Evolutionary conservation across 202 grass and related monocot species (phyloP).

Genomic region (Panicum virgatum): DNA sequence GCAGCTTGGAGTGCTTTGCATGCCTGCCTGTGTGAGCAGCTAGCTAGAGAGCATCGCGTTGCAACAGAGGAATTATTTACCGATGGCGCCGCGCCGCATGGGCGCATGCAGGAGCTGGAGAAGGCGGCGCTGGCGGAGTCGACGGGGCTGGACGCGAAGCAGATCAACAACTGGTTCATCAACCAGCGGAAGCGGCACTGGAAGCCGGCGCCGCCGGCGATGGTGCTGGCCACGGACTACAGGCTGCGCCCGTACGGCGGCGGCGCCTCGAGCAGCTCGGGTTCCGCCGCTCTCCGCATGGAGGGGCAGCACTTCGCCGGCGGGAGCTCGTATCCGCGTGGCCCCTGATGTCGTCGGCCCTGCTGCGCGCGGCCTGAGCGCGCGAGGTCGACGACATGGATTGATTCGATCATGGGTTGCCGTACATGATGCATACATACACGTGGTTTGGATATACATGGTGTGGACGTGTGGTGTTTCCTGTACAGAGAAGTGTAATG

Average conservation of each 20-base stretch:
- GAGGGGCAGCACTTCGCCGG: conserved; percentile 65
- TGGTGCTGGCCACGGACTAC: conserved; percentile 42
- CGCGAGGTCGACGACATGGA: background rate
- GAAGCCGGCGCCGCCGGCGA: conserved; percentile 66
- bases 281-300: conserved; percentile 41
- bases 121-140: conserved; percentile 63
- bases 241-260: conserved; percentile 25
- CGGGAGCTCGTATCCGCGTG: conserved; percentile 45
- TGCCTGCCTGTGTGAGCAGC: background rate
- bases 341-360: conserved; percentile 29
- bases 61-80: background rate
- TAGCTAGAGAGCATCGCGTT: background rate
- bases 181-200: conserved; percentile 96
- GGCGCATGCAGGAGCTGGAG: conserved; percentile 57
- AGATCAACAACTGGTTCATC: conserved; percentile 99
- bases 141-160: conserved; percentile 86
- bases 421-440: background rate
- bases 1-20: background rate
- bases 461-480: conserved; percentile 12
- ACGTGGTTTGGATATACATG: conserved; percentile 19
- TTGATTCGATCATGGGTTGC: background rate
- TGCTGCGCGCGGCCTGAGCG: background rate
- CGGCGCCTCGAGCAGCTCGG: conserved; percentile 37
- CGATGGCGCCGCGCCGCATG: background rate
- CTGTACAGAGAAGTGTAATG: conserved; percentile 6